Percentiles rank a stretch among this genome's conserved stretches.
phyloP scores from a whole-genome alignment of 2,329 filamentous ascomycete genomes.

The Apiospora pterosperma region DNA sequence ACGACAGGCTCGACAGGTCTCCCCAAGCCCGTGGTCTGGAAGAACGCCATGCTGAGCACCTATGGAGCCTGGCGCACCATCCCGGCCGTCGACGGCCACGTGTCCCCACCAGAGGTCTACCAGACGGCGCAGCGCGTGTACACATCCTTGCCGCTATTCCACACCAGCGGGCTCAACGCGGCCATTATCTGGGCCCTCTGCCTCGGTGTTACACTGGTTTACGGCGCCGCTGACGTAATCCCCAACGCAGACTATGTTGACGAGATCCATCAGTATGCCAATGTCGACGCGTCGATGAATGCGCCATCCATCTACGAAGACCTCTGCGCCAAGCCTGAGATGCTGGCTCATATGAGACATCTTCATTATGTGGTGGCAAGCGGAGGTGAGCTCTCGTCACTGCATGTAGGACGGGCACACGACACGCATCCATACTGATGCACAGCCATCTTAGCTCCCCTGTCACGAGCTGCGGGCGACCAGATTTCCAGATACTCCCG shows the following conservation, averaged over 20 bases:
- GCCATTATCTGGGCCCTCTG: constrained; percentile 11
- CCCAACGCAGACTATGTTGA: constrained; percentile 18
- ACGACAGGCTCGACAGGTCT: constrained; percentile 9
- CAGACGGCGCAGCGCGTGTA: constrained; percentile 11
- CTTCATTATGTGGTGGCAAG: constrained; percentile 15
- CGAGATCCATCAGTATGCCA: constrained; percentile 18
- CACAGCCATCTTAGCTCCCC: constrained; percentile 7
- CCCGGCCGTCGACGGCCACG: constrained; percentile 6
- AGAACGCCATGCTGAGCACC: constrained; percentile 14
- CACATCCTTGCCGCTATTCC: constrained; percentile 17
- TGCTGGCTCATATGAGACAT: constrained; percentile 15
- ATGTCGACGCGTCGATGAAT: constrained; percentile 17
- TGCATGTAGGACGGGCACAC: not conserved
- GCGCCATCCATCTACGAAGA: constrained; percentile 18
- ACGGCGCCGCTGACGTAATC: constrained; percentile 15
- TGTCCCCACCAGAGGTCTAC: constrained; percentile 9
- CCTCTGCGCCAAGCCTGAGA: constrained; percentile 13
- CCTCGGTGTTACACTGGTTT: constrained; percentile 18
- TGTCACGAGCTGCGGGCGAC: constrained; percentile 13
- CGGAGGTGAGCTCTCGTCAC: constrained; percentile 9
- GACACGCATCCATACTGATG: not conserved
- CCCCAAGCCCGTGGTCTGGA: constrained; percentile 12
- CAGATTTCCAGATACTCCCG: constrained; percentile 12
- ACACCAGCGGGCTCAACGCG: constrained; percentile 18
- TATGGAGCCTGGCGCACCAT: constrained; percentile 19